These are phyloP conservation scores for Linderniella brevidens DNA, from an alignment of 257 asterid genomes.

Conservation along the genomic window DNA sequence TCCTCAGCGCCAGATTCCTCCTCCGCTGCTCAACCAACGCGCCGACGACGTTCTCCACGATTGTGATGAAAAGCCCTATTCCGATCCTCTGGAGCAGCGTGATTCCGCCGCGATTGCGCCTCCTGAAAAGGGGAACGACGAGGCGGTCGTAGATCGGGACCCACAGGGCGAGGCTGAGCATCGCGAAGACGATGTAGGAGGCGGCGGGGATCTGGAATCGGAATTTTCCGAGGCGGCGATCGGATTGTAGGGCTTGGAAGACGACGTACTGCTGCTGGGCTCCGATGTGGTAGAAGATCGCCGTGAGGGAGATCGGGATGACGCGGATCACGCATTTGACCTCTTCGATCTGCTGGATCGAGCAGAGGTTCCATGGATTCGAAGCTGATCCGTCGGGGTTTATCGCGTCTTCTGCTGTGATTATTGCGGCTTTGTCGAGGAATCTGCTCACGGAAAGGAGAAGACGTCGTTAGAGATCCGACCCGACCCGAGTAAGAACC, in stretches of 20 bases:
- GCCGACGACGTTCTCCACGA: constrained; percentile 22
- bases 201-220: constrained; percentile 60
- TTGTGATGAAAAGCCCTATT: constrained; percentile 29
- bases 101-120: constrained; percentile 36
- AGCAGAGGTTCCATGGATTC: constrained; percentile 52
- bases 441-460: constrained; percentile 16
- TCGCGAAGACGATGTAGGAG: constrained; percentile 43
- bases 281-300: constrained; percentile 38
- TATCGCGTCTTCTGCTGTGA: constrained; percentile 25
- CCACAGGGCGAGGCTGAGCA: constrained; percentile 42
- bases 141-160: constrained; percentile 50
- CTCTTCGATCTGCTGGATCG: constrained; percentile 59
- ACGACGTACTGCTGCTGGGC: constrained; percentile 47
- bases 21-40: constrained; percentile 38
- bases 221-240: constrained; percentile 40
- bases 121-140: constrained; percentile 22
- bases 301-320: constrained; percentile 46
- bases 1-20: constrained; percentile 18
- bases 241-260: constrained; percentile 63
- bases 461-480: not conserved
- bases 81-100: constrained; percentile 61
- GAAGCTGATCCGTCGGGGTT: constrained; percentile 36
- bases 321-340: constrained; percentile 45
- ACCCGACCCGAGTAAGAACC: too few species aligned
- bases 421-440: constrained; percentile 60